Conservation (phyloP, 164 flowering plant genomes). For the grape (Vitis vinifera) region DNA sequence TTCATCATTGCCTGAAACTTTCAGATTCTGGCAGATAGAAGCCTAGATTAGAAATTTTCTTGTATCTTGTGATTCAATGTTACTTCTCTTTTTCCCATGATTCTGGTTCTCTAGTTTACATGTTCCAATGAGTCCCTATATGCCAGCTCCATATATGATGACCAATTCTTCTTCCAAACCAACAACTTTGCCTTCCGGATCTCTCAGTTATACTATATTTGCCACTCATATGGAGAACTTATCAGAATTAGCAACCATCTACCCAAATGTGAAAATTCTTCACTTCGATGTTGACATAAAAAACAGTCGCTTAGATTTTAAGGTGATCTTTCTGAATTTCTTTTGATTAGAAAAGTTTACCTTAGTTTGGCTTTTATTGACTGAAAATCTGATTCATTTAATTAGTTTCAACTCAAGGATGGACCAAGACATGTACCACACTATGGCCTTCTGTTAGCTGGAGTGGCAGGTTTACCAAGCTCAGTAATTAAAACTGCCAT, state of each 20-base stretch:
- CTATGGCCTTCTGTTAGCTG: constrained; percentile 90
- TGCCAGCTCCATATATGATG: neutral
- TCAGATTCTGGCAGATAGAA: neutral
- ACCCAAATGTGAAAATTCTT: constrained; percentile 90
- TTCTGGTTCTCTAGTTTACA: neutral
- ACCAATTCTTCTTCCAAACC: neutral
- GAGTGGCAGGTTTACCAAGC: constrained; percentile 87
- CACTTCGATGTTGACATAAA: constrained; percentile 79
- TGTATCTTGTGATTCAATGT: neutral
- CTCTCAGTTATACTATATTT: constrained; percentile 82
- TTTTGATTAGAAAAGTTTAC: neutral
- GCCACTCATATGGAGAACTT: constrained; percentile 97
- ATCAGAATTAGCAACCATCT: constrained; percentile 76
- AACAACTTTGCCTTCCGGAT: neutral
- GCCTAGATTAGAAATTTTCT: neutral
- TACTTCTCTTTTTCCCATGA: neutral
- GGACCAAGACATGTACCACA: constrained; percentile 79
- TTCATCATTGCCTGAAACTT: neutral
- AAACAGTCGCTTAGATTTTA: constrained; percentile 82
- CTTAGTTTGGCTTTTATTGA: neutral
- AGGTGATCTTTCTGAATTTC: constrained; percentile 41
- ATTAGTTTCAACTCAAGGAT: constrained; percentile 84
- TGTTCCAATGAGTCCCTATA: neutral
- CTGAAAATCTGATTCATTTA: constrained; percentile 1
- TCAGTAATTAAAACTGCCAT: constrained; percentile 76